Percentiles rank a stretch among this genome's conserved stretches.
phyloP scores from a whole-genome alignment of 108 stramenopile genomes.

The Parietichytrium sp. region DNA sequence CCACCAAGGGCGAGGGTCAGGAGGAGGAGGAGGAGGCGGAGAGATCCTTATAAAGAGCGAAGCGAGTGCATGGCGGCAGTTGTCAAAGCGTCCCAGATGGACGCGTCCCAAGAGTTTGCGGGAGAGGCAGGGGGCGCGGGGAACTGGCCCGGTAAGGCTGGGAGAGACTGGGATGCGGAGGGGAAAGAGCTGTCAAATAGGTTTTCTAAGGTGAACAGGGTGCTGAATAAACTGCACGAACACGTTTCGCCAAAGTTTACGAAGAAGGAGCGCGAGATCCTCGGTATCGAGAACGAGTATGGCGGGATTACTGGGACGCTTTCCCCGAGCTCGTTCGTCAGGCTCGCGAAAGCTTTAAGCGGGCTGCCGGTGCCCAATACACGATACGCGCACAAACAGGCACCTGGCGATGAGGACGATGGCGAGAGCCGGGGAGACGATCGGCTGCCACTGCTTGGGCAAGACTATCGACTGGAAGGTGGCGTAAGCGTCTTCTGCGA shows the following conservation, averaged over 20 bases:
- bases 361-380: too few relatives aligned
- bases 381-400: too few relatives aligned
- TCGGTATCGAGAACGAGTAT: constrained; percentile 19
- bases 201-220: background rate
- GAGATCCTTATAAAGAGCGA: too few relatives aligned
- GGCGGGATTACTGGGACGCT: constrained; percentile 24
- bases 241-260: constrained; percentile 21
- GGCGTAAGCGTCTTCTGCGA: background rate
- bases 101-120: too few relatives aligned
- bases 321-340: background rate
- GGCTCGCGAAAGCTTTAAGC: background rate
- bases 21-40: too few relatives aligned
- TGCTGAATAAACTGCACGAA: background rate
- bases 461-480: background rate
- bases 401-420: too few relatives aligned
- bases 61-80: too few relatives aligned
- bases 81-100: too few relatives aligned
- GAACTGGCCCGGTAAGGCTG: too few relatives aligned
- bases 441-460: background rate
- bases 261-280: background rate
- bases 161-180: too few relatives aligned
- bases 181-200: background rate
- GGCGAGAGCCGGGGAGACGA: background rate
- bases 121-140: too few relatives aligned
- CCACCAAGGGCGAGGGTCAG: too few relatives aligned